These are phyloP conservation scores for Cryptosporidium baileyi DNA, from an alignment of 169 alveolate species.

Conservation along the genomic window DNA sequence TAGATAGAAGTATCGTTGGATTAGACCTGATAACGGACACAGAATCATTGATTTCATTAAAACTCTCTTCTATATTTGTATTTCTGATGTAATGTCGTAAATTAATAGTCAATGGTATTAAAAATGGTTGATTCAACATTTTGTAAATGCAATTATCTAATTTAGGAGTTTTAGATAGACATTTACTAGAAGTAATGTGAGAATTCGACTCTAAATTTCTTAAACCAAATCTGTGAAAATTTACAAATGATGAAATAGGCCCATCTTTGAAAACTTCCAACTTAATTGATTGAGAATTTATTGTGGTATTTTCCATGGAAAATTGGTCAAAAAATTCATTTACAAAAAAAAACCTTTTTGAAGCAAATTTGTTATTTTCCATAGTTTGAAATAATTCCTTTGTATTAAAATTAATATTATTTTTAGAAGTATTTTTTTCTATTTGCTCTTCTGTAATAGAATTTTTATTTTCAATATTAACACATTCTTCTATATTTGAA, in stretches of 20 bases:
- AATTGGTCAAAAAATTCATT: not conserved
- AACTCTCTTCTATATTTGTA: not conserved
- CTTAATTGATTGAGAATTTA: too few species aligned
- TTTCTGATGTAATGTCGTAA: conserved; percentile 8
- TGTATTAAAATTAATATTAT: not conserved
- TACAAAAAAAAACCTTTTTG: not conserved
- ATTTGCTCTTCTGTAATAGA: not conserved
- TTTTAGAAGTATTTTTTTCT: not conserved
- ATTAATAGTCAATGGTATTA: conserved; percentile 40
- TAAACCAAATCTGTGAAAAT: too few species aligned
- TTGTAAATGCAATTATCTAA: too few species aligned
- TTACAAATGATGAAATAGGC: conserved; percentile 6
- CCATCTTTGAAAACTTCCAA: not conserved
- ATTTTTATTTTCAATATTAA: not conserved
- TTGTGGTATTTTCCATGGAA: too few species aligned
- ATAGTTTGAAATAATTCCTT: not conserved
- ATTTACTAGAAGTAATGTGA: too few species aligned
- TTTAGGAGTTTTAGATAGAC: too few species aligned
- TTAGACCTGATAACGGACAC: not conserved
- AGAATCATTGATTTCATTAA: not conserved
- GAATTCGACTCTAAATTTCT: too few species aligned
- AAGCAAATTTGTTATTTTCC: not conserved
- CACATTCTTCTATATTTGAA: too few species aligned
- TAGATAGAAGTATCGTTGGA: conserved; percentile 26
- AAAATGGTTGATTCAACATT: not conserved